A percentile compares a stretch with the other conserved stretches of the same genome.
Evolutionary conservation across 306 rosid species (phyloP).

Genomic region (Oxytropis ochrocephala): DNA sequence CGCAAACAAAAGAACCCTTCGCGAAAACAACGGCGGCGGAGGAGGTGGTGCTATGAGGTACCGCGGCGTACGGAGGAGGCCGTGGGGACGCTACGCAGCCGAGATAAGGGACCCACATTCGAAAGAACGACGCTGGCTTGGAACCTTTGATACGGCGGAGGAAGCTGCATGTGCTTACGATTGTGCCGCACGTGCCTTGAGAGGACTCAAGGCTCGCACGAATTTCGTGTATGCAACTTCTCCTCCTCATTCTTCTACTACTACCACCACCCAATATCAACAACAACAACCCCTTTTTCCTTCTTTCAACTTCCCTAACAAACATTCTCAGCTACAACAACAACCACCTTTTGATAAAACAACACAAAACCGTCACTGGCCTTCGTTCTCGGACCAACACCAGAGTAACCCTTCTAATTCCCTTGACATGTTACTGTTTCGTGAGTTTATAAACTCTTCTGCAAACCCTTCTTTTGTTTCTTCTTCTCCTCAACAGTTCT

Average conservation of each 20-base stretch:
- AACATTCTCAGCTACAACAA: not conserved
- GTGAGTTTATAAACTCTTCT: constrained; percentile 35
- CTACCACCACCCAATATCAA: not conserved
- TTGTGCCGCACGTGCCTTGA: constrained; percentile 93
- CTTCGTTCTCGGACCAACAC: not conserved
- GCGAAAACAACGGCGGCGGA: constrained; percentile 20
- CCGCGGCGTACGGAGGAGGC: constrained; percentile 94
- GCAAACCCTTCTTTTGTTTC: constrained; percentile 16
- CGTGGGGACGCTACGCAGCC: constrained; percentile 98
- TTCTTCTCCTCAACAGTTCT: not conserved
- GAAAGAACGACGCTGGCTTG: constrained; percentile 91
- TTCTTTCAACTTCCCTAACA: constrained; percentile 27
- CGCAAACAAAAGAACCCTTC: constrained; percentile 28
- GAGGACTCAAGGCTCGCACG: constrained; percentile 83
- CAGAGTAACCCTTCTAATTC: constrained; percentile 19
- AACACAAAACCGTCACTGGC: constrained; percentile 16
- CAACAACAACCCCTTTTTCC: constrained; percentile 15
- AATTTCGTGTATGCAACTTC: constrained; percentile 63
- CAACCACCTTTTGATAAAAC: not conserved
- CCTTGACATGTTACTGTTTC: constrained; percentile 49
- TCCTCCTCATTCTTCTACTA: constrained; percentile 16
- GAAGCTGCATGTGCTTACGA: constrained; percentile 97
- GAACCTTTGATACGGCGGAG: constrained; percentile 96
- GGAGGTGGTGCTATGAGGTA: constrained; percentile 36
- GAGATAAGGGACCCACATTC: constrained; percentile 92